Evolutionary conservation across 345 rosid species (phyloP).

Genomic region (Gossypium mustelinum): DNA sequence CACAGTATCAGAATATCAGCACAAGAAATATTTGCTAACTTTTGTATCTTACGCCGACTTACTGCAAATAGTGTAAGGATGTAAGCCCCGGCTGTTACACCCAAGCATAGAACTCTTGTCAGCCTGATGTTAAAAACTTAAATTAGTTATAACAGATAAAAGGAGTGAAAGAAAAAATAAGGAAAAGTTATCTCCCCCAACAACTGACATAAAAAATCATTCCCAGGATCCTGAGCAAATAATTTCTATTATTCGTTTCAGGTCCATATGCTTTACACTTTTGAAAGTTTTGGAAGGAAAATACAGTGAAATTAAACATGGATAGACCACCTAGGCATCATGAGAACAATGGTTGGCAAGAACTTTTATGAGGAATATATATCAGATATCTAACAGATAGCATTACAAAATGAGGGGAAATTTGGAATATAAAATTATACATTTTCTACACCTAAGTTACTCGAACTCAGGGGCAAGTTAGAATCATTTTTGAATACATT

Average conservation of each 20-base stretch:
- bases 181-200: neutral
- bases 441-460: neutral
- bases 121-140: conserved; percentile 32
- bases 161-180: neutral
- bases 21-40: neutral
- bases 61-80: conserved; percentile 60
- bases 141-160: neutral
- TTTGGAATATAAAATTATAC: neutral
- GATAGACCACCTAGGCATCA: neutral
- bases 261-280: neutral
- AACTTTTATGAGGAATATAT: neutral
- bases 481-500: neutral
- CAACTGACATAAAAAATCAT: neutral
- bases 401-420: neutral
- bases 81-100: conserved; percentile 68
- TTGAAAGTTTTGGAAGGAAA: neutral
- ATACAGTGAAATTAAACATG: neutral
- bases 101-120: conserved; percentile 51
- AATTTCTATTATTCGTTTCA: neutral
- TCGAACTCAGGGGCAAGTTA: neutral
- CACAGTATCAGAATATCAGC: neutral
- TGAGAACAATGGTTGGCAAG: neutral
- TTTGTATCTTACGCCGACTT: conserved; percentile 21
- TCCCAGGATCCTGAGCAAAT: neutral
- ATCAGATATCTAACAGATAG: neutral